Conservation (phyloP, 139 green algal species). For the Auxenochlorella pyrenoidosa region DNA sequence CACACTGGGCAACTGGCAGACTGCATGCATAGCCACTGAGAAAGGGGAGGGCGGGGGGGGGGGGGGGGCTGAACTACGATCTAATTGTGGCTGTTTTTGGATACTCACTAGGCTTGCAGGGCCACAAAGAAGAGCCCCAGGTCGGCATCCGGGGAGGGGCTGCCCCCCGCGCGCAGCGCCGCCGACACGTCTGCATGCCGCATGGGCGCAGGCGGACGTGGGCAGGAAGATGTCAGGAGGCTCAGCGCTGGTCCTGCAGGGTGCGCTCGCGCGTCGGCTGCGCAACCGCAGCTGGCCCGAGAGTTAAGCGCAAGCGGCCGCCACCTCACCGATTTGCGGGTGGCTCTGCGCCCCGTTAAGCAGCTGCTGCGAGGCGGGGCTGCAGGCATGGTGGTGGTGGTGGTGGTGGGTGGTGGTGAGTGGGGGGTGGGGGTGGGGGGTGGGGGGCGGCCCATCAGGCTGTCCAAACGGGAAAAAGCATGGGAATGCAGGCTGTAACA, state of each 20-base stretch:
- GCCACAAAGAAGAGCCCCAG: neutral
- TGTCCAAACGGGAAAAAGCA: too few species aligned
- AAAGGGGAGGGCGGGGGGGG: too few species aligned
- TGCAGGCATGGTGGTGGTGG: neutral
- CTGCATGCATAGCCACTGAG: too few species aligned
- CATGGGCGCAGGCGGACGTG: neutral
- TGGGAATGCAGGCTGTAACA: too few species aligned
- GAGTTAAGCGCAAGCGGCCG: too few species aligned
- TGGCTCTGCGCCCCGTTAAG: neutral
- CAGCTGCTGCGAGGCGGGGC: neutral
- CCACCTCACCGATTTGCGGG: neutral
- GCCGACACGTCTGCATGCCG: constrained; percentile 5
- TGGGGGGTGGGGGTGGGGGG: neutral
- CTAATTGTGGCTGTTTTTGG: too few species aligned
- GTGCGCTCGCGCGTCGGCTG: too few species aligned
- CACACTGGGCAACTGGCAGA: too few species aligned
- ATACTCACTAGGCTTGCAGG: neutral
- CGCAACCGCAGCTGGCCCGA: too few species aligned
- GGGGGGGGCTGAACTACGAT: neutral
- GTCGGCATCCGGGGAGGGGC: neutral
- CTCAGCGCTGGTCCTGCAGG: neutral
- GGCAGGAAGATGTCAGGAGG: neutral
- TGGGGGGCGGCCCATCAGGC: too few species aligned
- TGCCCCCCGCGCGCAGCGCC: neutral
- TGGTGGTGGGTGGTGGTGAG: too few species aligned